Evolutionary conservation across 805 yeast species (phyloP).

Genomic region (Kodamaea laetipori): DNA sequence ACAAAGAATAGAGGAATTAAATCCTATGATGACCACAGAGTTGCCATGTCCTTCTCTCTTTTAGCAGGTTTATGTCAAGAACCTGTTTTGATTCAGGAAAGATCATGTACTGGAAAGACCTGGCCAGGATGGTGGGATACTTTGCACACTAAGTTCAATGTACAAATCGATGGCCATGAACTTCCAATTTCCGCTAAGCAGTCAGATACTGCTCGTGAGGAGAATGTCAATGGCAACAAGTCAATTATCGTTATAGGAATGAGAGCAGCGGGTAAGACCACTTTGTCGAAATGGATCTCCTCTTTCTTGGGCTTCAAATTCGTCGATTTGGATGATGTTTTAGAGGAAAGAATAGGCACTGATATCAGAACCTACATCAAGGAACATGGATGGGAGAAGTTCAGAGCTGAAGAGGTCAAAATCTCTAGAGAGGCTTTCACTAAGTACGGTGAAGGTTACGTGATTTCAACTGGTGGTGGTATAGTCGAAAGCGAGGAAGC

Average conservation of each 20-base stretch:
- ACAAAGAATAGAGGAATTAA: conserved; percentile 54
- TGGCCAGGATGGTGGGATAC: conserved; percentile 99
- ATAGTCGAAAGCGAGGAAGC: conserved; percentile 78
- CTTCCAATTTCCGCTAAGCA: conserved; percentile 28
- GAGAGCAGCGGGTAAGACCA: conserved; percentile 97
- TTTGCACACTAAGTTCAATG: conserved; percentile 67
- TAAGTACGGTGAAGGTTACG: conserved; percentile 49
- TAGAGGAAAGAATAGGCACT: conserved; percentile 55
- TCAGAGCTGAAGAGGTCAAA: conserved; percentile 66
- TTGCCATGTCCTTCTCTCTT: conserved; percentile 94
- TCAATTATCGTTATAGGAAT: conserved; percentile 87
- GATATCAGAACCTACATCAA: conserved; percentile 64
- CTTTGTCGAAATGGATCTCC: conserved; percentile 80
- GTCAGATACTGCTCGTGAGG: conserved; percentile 7
- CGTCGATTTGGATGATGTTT: conserved; percentile 73
- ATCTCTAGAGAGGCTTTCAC: conserved; percentile 54
- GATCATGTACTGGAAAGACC: conserved; percentile 93
- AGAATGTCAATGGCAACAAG: conserved; percentile 41
- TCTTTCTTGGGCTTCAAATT: conserved; percentile 63
- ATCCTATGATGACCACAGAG: conserved; percentile 94
- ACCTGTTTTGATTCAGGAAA: conserved; percentile 76
- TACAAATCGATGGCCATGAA: conserved; percentile 71
- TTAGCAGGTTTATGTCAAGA: conserved; percentile 70
- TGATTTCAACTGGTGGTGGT: conserved; percentile 96
- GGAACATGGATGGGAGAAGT: conserved; percentile 81